A percentile compares a stretch with the other conserved stretches of the same genome.
Conservation (phyloP, 345 rosid genomes). For the Noccaea bulbosa region DNA sequence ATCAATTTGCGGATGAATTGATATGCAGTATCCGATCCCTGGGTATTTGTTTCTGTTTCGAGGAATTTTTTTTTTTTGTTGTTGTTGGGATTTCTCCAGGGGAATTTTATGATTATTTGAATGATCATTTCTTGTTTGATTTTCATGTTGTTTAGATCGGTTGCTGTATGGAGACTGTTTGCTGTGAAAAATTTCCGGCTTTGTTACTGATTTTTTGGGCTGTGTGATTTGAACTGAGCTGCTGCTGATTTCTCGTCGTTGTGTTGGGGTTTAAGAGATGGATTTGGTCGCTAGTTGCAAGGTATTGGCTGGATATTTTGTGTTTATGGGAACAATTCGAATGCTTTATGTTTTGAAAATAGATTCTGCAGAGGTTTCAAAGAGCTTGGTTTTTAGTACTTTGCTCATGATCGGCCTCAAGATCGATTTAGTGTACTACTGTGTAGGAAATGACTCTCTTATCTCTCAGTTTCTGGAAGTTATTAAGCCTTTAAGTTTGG, state of each 20-base stretch:
- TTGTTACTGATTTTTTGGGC: conserved; percentile 36
- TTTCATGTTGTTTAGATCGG: conserved; percentile 51
- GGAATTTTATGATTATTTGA: conserved; percentile 2
- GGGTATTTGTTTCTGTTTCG: conserved; percentile 31
- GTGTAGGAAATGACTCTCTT: not conserved
- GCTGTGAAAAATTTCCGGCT: conserved; percentile 38
- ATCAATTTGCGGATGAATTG: conserved; percentile 12
- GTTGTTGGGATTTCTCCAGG: not conserved
- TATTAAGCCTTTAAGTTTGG: not conserved
- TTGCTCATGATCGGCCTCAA: not conserved
- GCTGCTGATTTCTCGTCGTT: conserved; percentile 25
- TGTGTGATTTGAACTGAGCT: conserved; percentile 38
- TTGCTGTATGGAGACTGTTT: conserved; percentile 41
- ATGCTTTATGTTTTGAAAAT: not conserved
- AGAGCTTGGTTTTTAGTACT: not conserved
- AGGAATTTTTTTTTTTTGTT: not conserved
- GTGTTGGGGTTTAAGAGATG: conserved; percentile 48
- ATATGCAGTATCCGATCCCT: conserved; percentile 42
- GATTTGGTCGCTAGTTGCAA: conserved; percentile 79
- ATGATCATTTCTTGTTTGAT: conserved; percentile 21
- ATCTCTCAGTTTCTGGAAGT: not conserved
- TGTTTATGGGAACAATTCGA: not conserved
- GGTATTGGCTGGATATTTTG: conserved; percentile 48
- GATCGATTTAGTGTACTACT: not conserved
- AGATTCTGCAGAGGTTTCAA: not conserved